phyloP scores from a whole-genome alignment of 1,284 basidiomycete genomes.

The Sanguinoderma infundibulare region DNA sequence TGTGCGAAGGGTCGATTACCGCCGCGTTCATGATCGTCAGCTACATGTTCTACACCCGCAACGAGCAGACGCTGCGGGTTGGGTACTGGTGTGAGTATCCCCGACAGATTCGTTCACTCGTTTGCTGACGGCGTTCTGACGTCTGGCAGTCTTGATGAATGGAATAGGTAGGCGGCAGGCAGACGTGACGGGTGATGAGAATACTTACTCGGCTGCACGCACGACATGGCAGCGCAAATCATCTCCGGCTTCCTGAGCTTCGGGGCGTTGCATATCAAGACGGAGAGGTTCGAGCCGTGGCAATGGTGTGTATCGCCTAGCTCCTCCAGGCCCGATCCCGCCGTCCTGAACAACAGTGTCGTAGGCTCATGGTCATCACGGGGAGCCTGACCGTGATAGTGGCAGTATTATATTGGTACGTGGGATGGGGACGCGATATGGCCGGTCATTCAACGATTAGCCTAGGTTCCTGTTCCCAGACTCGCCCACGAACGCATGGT shows the following conservation, averaged over 20 bases:
- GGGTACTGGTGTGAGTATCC: constrained; percentile 81
- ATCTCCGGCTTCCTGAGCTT: constrained; percentile 75
- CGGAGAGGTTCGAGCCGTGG: constrained; percentile 61
- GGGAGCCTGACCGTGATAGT: constrained; percentile 62
- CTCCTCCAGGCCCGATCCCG: background rate
- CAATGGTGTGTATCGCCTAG: constrained; percentile 46
- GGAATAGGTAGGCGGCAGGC: constrained; percentile 27
- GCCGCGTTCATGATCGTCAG: constrained; percentile 78
- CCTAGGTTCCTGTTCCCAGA: constrained; percentile 71
- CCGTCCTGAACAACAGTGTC: background rate
- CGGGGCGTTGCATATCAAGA: constrained; percentile 65
- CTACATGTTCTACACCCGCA: constrained; percentile 81
- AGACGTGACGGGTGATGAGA: background rate
- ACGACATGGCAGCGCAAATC: constrained; percentile 44
- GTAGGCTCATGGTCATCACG: constrained; percentile 72
- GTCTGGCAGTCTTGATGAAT: constrained; percentile 31
- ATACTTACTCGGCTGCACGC: background rate
- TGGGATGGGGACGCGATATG: constrained; percentile 39
- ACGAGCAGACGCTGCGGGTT: constrained; percentile 72
- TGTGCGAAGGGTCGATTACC: constrained; percentile 81
- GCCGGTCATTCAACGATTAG: background rate
- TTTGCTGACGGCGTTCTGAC: background rate
- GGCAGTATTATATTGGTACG: constrained; percentile 58
- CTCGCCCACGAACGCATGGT: constrained; percentile 73
- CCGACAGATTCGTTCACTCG: background rate